Evolutionary conservation across 257 asterid genomes (phyloP), one percentile per base, ranked within the genome.

Genomic region (Datura wrightii): DNA sequence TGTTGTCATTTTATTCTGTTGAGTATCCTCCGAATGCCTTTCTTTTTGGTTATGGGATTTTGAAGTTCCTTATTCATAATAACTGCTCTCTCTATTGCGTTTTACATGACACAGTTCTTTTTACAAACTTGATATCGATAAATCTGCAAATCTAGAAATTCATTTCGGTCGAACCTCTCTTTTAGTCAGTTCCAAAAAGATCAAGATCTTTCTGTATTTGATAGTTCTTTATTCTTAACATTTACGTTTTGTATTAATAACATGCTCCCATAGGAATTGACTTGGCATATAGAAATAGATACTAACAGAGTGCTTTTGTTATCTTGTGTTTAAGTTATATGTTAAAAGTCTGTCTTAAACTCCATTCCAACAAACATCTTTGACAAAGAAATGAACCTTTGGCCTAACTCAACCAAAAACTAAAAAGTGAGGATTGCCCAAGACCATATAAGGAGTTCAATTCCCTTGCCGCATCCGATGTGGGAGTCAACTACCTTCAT

Each of bases 1-100:
- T 36, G 18, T 42, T 71, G 79, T 9, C 39, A 71, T 71, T 71
- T 54, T 71, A 71, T 18, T 42, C 79, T 71, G n/a, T 44, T 44
- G 36, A 71, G 4, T 5, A 10, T 71, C 36, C 41, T 72, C n/a
- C 18, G 6, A n/a, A 46, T 19, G 41, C n/a, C 80, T 72, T 72
- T 44, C 80, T 19, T 24, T 71, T 67, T n/a, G 5, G 80, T 3
- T 44, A 72, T 16, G 11, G 41, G 37, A 44, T 72, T 72, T 44
- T 44, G 79, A n/a, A 42, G 55, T 71, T 74, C 3, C 41, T 46
- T 48, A 10, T 74, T 48, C 5, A 72, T 72, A 46, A 46, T 48
- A 71, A 10, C 18, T 11, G 10, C 58, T 42, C 55, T 71, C 79
- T 16, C 34, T 69, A 41, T 8, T 8, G 0, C 34, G 41, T 16